Conservation (phyloP, 192 early-diverging fungal genomes). For the Blastocladiella britannica region DNA sequence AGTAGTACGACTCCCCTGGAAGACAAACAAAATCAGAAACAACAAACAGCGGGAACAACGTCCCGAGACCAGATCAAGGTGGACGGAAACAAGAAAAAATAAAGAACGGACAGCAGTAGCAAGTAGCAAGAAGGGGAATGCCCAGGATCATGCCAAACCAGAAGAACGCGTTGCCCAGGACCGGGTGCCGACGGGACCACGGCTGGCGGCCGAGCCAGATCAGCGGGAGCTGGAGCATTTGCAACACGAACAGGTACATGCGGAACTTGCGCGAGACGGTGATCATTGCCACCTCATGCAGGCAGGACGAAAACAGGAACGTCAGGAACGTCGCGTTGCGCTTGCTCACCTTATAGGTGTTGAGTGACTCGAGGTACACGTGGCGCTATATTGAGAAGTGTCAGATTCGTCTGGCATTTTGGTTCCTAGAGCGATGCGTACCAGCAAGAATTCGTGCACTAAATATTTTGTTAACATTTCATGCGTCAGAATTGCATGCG, state of each 20-base stretch:
- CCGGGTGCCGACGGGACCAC: slow-evolving; percentile 31
- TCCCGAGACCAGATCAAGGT: no score
- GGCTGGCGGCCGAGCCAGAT: slow-evolving; percentile 44
- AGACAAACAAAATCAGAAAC: no score
- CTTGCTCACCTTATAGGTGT: slow-evolving; percentile 42
- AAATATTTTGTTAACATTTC: background rate
- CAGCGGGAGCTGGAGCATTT: slow-evolving; percentile 80
- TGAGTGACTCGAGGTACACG: slow-evolving; percentile 66
- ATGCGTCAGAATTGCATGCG: background rate
- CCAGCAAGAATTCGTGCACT: slow-evolving; percentile 78
- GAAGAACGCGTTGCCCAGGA: slow-evolving; percentile 63
- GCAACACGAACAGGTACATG: slow-evolving; percentile 58
- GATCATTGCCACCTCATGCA: slow-evolving; percentile 67
- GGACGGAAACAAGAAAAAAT: no score
- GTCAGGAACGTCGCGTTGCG: slow-evolving; percentile 51
- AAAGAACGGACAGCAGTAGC: slow-evolving; percentile 62
- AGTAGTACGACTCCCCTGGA: no score
- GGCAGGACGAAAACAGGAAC: slow-evolving; percentile 52
- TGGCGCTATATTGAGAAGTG: no score
- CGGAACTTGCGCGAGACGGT: slow-evolving; percentile 40
- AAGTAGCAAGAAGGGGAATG: slow-evolving; percentile 55
- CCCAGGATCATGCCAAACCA: slow-evolving; percentile 81
- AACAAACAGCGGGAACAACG: no score
- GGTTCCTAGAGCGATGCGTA: no score
- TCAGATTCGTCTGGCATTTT: no score